These are phyloP conservation scores for Phylloporus sp. DNA, from an alignment of 768 basidiomycete genomes.

Conservation along the genomic window DNA sequence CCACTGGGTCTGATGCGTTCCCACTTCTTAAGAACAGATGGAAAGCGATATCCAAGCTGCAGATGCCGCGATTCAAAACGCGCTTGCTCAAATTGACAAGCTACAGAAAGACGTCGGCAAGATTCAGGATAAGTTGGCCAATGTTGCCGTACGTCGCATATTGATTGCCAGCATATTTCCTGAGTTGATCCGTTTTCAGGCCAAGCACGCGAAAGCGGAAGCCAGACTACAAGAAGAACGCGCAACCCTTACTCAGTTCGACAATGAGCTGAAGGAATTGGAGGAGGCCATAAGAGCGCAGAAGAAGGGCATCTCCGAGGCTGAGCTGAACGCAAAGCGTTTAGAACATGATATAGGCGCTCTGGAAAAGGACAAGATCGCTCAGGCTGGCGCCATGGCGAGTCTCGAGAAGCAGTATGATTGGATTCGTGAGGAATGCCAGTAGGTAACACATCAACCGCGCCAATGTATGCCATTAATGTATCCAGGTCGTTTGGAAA, in stretches of 20 bases:
- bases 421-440: constrained; percentile 86
- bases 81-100: constrained; percentile 44
- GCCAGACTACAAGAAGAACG: constrained; percentile 76
- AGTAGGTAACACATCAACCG: constrained; percentile 46
- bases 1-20: neutral
- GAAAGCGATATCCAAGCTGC: constrained; percentile 27
- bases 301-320: constrained; percentile 62
- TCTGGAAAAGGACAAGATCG: constrained; percentile 59
- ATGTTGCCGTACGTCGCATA: constrained; percentile 18
- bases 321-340: constrained; percentile 59
- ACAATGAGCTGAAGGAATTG: constrained; percentile 80
- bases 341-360: constrained; percentile 64
- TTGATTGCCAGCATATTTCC: neutral
- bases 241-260: constrained; percentile 82
- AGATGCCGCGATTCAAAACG: constrained; percentile 24
- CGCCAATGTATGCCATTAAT: neutral
- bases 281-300: constrained; percentile 79
- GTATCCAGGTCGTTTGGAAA: constrained; percentile 74
- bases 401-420: constrained; percentile 76
- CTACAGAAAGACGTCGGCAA: constrained; percentile 60
- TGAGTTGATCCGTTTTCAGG: constrained; percentile 30
- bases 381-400: constrained; percentile 46
- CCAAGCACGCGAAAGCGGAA: constrained; percentile 59
- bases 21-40: constrained; percentile 21
- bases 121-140: constrained; percentile 44